Percentiles rank a stretch among this genome's conserved stretches.
Evolutionary conservation across 306 rosid species (phyloP).

Genomic region (Pueraria montana): DNA sequence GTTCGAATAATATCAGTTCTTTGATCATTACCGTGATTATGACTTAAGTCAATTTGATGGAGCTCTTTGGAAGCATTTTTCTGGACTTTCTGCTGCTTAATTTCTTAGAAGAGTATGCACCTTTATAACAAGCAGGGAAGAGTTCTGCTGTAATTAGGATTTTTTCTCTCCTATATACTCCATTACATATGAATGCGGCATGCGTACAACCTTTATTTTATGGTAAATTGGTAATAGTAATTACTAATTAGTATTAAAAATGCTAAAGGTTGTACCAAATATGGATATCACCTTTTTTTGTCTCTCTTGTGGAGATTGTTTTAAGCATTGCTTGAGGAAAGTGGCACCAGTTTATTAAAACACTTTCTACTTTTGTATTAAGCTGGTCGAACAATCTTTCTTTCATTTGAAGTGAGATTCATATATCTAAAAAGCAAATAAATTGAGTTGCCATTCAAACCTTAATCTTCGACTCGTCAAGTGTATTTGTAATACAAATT

Average conservation of each 20-base stretch:
- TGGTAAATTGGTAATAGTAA: not conserved
- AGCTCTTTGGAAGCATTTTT: constrained; percentile 42
- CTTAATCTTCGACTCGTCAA: constrained; percentile 18
- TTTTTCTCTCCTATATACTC: not conserved
- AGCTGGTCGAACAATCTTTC: not conserved
- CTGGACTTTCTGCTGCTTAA: constrained; percentile 30
- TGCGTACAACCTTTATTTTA: not conserved
- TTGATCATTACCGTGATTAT: not conserved
- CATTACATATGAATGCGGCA: not conserved
- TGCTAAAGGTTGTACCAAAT: too few species aligned
- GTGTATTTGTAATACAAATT: constrained; percentile 11
- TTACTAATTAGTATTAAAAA: too few species aligned
- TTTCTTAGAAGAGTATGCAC: not conserved
- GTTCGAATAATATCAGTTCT: constrained; percentile 26
- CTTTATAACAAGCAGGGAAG: not conserved
- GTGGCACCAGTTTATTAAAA: not conserved
- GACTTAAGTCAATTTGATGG: not conserved
- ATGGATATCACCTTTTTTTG: not conserved
- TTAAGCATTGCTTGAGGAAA: constrained; percentile 17
- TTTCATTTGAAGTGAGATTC: constrained; percentile 2
- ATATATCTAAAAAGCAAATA: constrained; percentile 9
- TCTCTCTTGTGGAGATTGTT: constrained; percentile 13
- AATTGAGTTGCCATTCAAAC: not conserved
- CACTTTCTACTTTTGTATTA: not conserved
- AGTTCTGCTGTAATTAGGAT: not conserved